Conservation (phyloP, 177 flowering plant species). For the Vitis hybrid region DNA sequence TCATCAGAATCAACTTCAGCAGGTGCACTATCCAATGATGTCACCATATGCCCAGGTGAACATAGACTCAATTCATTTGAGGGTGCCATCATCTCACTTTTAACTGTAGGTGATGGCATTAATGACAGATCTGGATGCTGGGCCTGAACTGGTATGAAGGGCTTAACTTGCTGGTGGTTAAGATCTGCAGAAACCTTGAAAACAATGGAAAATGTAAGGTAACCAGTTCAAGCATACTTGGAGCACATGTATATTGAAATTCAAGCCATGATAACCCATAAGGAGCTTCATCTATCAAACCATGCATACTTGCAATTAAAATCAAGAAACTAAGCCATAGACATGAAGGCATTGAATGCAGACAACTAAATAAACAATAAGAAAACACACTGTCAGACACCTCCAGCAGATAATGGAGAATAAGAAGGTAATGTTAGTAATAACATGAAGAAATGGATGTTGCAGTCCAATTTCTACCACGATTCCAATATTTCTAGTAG, state of each 20-base stretch:
- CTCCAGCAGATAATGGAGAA: not conserved
- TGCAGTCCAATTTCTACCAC: not conserved
- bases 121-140: slow-evolving; percentile 29
- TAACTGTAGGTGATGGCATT: slow-evolving; percentile 24
- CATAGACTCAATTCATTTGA: slow-evolving; percentile 40
- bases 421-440: not conserved
- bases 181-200: slow-evolving; percentile 52
- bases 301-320: not conserved
- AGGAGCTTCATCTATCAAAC: not conserved
- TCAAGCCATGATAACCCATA: not conserved
- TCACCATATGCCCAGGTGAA: slow-evolving; percentile 25
- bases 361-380: not conserved
- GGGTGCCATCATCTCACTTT: slow-evolving; percentile 31
- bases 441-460: not conserved
- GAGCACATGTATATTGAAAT: not conserved
- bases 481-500: not conserved
- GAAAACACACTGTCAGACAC: not conserved
- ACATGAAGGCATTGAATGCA: not conserved
- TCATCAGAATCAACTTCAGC: slow-evolving; percentile 42
- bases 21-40: slow-evolving; percentile 31
- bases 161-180: slow-evolving; percentile 28
- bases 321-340: not conserved
- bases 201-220: slow-evolving; percentile 23
- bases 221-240: slow-evolving; percentile 1
- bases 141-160: slow-evolving; percentile 29